Evolutionary conservation across 257 asterid species (phyloP).

Genomic region (Vinca minor): DNA sequence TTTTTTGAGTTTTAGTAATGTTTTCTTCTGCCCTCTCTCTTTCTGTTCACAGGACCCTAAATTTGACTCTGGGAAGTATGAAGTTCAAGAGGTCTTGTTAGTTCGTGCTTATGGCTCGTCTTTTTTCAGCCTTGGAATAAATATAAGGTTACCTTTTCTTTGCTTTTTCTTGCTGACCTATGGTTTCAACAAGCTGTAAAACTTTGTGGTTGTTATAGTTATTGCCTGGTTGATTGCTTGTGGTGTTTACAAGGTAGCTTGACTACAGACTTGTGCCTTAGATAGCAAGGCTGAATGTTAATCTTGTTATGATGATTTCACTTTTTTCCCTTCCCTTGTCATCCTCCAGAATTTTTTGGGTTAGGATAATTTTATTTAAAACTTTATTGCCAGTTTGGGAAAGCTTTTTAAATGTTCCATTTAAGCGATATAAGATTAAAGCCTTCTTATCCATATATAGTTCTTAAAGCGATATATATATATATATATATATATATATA

Average conservation of each 20-base stretch:
- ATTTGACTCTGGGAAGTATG: constrained; percentile 44
- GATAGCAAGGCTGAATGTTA: no score
- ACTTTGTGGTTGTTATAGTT: no score
- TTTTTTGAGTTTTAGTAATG: not conserved
- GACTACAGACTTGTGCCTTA: no score
- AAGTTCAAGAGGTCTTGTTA: constrained; percentile 61
- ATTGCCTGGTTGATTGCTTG: no score
- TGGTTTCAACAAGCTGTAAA: not conserved
- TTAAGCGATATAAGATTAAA: not conserved
- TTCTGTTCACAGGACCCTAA: constrained; percentile 33
- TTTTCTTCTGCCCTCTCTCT: constrained; percentile 12
- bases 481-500: no score
- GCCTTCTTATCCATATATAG: not conserved
- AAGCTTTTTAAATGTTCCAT: no score
- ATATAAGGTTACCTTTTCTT: constrained; percentile 54
- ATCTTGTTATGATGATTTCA: no score
- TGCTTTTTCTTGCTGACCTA: no score
- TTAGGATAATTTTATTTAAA: not conserved
- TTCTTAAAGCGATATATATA: no score
- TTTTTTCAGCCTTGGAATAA: constrained; percentile 92
- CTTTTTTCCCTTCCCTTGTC: no score
- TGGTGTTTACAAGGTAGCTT: no score
- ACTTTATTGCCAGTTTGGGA: not conserved
- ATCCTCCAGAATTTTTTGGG: no score
- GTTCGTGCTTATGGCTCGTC: constrained; percentile 95